These are phyloP conservation scores for Umbelopsis sp. DNA, from an alignment of 192 early-diverging fungal species.

Conservation along the genomic window DNA sequence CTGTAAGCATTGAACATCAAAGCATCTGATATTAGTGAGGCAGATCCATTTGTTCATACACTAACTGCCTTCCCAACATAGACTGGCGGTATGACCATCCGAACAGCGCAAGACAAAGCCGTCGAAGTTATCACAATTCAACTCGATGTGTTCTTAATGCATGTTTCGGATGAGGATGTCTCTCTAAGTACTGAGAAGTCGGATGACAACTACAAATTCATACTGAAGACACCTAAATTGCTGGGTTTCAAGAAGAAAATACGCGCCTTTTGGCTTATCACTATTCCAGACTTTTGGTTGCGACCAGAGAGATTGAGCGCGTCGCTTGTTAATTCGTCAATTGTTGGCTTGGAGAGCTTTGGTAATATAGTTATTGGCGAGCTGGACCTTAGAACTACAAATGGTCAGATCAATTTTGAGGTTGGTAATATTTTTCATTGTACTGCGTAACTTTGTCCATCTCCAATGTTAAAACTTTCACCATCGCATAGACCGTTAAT, in stretches of 20 bases:
- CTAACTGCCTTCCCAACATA: not conserved
- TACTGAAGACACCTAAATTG: not conserved
- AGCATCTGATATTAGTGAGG: not conserved
- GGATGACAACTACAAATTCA: not conserved
- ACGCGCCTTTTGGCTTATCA: constrained; percentile 3
- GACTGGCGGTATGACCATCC: not conserved
- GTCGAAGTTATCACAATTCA: not conserved
- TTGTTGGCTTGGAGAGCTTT: not conserved
- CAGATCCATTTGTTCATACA: not conserved
- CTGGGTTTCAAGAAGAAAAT: not conserved
- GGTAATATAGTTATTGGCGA: not conserved
- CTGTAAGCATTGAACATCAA: not conserved
- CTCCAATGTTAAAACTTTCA: not conserved
- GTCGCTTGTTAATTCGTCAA: not conserved
- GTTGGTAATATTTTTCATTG: not conserved
- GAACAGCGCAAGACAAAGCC: not conserved
- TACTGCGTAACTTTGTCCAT: not conserved
- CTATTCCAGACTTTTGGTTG: constrained; percentile 5
- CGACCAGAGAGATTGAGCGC: not conserved
- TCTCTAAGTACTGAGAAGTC: not conserved
- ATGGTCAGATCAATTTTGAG: not conserved
- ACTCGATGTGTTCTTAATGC: constrained; percentile 1
- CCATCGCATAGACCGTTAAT: not conserved
- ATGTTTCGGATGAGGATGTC: not conserved
- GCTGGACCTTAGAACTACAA: not conserved